Evolutionary conservation across 2,329 filamentous ascomycete genomes (phyloP).

Genomic region (Alternaria ventricosa): DNA sequence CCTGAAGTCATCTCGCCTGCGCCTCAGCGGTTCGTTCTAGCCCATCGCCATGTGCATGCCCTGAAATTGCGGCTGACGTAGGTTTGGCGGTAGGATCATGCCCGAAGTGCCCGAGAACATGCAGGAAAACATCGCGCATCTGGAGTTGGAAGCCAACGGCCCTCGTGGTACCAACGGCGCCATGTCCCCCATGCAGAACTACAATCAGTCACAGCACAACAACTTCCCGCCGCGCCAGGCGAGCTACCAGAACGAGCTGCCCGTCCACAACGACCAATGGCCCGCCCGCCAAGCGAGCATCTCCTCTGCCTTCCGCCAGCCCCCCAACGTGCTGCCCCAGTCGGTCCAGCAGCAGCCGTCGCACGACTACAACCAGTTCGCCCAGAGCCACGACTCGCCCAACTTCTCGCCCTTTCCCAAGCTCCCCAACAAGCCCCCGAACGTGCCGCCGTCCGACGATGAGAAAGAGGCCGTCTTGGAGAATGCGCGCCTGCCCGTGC

Average conservation of each 20-base stretch:
- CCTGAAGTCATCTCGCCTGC: slow-evolving; percentile 73
- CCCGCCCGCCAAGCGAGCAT: slow-evolving; percentile 45
- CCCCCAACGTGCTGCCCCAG: slow-evolving; percentile 44
- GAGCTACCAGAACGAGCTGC: slow-evolving; percentile 38
- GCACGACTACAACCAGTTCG: slow-evolving; percentile 50
- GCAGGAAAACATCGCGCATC: slow-evolving; percentile 88
- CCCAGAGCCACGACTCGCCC: slow-evolving; percentile 62
- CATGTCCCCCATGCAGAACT: slow-evolving; percentile 40
- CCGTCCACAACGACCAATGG: slow-evolving; percentile 33
- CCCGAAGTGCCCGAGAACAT: slow-evolving; percentile 96
- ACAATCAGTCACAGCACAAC: slow-evolving; percentile 32
- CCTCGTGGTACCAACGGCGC: slow-evolving; percentile 36
- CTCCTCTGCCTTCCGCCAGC: slow-evolving; percentile 46
- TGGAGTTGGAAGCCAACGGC: slow-evolving; percentile 79
- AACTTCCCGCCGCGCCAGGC: slow-evolving; percentile 41
- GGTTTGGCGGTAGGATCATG: slow-evolving; percentile 71
- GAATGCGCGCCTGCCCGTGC: slow-evolving; percentile 79
- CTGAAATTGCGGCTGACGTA: slow-evolving; percentile 42
- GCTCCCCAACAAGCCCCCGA: slow-evolving; percentile 76
- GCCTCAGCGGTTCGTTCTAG: slow-evolving; percentile 67
- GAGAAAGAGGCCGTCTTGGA: slow-evolving; percentile 91
- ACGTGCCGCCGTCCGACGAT: slow-evolving; percentile 91
- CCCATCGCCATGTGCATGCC: slow-evolving; percentile 20
- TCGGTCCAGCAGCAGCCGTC: slow-evolving; percentile 34
- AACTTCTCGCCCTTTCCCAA: slow-evolving; percentile 93